Evolutionary conservation across 176 grass and related monocot species (phyloP).

Genomic region (Oryza officinalis): DNA sequence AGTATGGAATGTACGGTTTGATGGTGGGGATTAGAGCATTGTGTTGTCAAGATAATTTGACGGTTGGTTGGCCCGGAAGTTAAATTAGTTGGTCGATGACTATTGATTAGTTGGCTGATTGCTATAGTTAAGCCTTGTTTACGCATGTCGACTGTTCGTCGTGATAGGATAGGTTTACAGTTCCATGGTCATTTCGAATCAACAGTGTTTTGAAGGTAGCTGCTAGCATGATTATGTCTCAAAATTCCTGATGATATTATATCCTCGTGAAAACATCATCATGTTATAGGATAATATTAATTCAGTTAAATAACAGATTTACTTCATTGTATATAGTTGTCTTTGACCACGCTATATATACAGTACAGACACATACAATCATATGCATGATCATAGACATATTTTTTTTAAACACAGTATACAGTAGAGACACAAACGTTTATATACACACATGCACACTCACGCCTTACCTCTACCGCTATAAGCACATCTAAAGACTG

Average conservation of each 20-base stretch:
- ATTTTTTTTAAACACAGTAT: no score
- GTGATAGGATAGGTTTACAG: neutral
- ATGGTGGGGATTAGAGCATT: neutral
- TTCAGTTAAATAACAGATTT: neutral
- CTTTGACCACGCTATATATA: no score
- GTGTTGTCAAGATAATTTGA: neutral
- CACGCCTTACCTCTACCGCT: no score
- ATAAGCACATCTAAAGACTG: no score
- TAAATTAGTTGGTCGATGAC: conserved; percentile 27
- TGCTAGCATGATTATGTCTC: neutral
- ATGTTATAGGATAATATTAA: neutral
- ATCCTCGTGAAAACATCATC: neutral
- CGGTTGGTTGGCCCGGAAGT: neutral
- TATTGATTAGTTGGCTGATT: conserved; percentile 26
- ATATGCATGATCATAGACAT: no score
- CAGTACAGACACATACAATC: no score
- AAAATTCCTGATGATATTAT: neutral
- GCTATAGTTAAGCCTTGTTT: conserved; percentile 34
- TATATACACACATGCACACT: no score
- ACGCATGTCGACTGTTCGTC: conserved; percentile 7
- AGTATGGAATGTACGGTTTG: no score
- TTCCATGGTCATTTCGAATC: neutral
- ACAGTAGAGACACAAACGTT: no score
- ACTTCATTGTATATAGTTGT: neutral
- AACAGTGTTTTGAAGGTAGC: neutral